Percentiles rank a stretch among this genome's conserved stretches.
These are phyloP conservation scores for Globisporangium mamillatum DNA, from an alignment of 352 stramenopile genomes.

Conservation along the genomic window DNA sequence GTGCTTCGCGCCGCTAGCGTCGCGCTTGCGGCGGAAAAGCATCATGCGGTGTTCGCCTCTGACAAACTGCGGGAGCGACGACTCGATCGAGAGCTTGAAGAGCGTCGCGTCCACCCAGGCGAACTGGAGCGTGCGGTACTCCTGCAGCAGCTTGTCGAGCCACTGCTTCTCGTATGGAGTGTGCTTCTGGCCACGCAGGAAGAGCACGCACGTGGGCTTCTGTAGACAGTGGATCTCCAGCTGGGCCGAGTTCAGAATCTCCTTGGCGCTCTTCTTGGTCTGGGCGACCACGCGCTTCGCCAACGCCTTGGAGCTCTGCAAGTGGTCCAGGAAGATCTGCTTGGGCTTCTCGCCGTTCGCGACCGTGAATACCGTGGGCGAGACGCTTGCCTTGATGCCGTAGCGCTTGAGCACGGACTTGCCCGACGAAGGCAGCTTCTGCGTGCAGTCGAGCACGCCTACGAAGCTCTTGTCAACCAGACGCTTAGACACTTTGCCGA, in stretches of 20 bases:
- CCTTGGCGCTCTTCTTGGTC: conserved; percentile 49
- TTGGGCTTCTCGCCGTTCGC: conserved; percentile 74
- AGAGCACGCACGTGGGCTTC: conserved; percentile 55
- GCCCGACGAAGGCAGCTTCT: conserved; percentile 43
- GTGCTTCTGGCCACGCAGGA: conserved; percentile 60
- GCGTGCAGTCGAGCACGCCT: conserved; percentile 74
- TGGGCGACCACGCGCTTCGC: conserved; percentile 51
- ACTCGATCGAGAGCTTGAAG: conserved; percentile 70
- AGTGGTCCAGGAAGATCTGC: conserved; percentile 65
- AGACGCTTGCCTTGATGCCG: conserved; percentile 54
- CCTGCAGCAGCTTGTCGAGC: conserved; percentile 56
- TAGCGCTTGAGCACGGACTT: conserved; percentile 67
- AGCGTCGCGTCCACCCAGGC: conserved; percentile 66
- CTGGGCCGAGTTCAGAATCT: conserved; percentile 69
- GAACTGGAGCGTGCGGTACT: conserved; percentile 63
- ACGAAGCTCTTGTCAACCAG: conserved; percentile 55
- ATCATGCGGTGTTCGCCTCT: conserved; percentile 58
- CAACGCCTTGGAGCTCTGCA: conserved; percentile 59
- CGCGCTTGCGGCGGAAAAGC: conserved; percentile 56
- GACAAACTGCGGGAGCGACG: conserved; percentile 39
- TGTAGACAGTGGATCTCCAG: conserved; percentile 65
- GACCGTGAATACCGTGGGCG: conserved; percentile 75
- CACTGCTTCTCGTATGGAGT: conserved; percentile 67
- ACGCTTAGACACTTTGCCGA: conserved; percentile 56
- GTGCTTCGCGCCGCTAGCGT: conserved; percentile 29